Evolutionary conservation across 495 filamentous ascomycete species (phyloP).

Genomic region (Penicillium ochrochloron): DNA sequence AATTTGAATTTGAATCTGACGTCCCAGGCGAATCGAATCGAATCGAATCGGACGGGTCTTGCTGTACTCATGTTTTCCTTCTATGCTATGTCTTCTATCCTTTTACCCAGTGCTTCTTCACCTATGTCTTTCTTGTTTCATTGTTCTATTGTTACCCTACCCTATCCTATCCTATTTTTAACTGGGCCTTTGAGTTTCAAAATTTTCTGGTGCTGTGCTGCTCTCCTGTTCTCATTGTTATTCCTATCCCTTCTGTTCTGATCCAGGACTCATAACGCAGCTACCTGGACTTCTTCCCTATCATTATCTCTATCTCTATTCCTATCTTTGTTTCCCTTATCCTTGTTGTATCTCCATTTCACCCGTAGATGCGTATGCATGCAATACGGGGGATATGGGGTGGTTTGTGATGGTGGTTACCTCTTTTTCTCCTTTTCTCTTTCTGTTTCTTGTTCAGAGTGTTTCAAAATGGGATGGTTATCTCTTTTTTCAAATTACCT

Average conservation of each 20-base stretch:
- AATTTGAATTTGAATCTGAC: not conserved
- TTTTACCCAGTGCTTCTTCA: not conserved
- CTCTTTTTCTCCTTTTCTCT: not conserved
- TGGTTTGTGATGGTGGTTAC: conserved; percentile 9
- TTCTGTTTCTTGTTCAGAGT: conserved; percentile 6
- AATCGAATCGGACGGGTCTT: not conserved
- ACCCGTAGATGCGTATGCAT: not conserved
- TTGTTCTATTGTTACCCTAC: not conserved
- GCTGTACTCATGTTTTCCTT: not conserved
- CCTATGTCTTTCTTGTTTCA: not conserved
- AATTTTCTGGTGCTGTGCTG: too few species aligned
- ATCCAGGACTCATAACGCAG: too few species aligned
- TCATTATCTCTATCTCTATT: not conserved
- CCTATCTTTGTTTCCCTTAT: conserved; percentile 7
- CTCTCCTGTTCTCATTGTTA: too few species aligned
- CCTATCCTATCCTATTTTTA: not conserved
- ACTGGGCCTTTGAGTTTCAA: not conserved
- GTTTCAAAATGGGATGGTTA: conserved; percentile 10
- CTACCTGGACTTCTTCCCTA: too few species aligned
- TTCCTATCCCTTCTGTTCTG: too few species aligned
- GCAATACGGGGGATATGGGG: too few species aligned
- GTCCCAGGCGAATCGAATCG: not conserved
- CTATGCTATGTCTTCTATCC: conserved; percentile 11
- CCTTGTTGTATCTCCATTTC: conserved; percentile 8
- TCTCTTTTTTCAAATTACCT: not conserved